A percentile compares a stretch with the other conserved stretches of the same genome.
Evolutionary conservation across 116 monocot genomes (phyloP).

Genomic region (Dioscorea cayenensis): DNA sequence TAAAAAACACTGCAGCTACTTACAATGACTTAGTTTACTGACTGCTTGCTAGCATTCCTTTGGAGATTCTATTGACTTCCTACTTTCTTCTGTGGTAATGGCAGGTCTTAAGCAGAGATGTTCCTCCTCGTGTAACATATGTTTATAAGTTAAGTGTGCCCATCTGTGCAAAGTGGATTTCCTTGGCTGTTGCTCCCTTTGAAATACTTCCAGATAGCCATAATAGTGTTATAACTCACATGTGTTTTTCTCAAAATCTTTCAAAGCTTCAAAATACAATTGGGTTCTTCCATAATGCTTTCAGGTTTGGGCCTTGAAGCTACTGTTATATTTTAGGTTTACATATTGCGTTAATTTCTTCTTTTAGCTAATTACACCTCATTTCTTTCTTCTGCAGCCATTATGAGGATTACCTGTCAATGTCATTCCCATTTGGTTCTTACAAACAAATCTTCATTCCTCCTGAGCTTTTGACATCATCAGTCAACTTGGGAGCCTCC

Average conservation of each 20-base stretch:
- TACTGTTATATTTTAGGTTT: background rate
- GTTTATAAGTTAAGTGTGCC: conserved; percentile 79
- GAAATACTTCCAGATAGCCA: conserved; percentile 79
- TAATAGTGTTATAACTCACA: conserved; percentile 56
- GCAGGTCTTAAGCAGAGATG: conserved; percentile 77
- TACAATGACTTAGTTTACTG: too few species aligned
- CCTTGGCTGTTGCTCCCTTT: conserved; percentile 81
- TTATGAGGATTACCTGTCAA: conserved; percentile 93
- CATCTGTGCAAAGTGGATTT: conserved; percentile 78
- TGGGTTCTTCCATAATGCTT: conserved; percentile 77
- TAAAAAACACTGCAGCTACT: too few species aligned
- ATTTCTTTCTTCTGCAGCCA: conserved; percentile 44
- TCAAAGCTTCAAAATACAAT: conserved; percentile 79
- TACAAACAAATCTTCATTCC: conserved; percentile 95
- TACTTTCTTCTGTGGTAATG: background rate
- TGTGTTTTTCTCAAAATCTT: conserved; percentile 60
- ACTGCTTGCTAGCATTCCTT: background rate
- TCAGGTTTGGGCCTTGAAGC: conserved; percentile 40
- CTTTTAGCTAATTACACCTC: conserved; percentile 1
- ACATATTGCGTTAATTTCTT: background rate
- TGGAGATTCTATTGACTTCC: background rate
- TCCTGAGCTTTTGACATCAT: conserved; percentile 53
- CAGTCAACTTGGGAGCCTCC: conserved; percentile 73
- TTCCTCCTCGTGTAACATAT: conserved; percentile 75
- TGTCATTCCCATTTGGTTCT: conserved; percentile 80